Evolutionary conservation across 2,329 filamentous ascomycete species (phyloP).

Genomic region (Zelopaecilomyces penicillatus): DNA sequence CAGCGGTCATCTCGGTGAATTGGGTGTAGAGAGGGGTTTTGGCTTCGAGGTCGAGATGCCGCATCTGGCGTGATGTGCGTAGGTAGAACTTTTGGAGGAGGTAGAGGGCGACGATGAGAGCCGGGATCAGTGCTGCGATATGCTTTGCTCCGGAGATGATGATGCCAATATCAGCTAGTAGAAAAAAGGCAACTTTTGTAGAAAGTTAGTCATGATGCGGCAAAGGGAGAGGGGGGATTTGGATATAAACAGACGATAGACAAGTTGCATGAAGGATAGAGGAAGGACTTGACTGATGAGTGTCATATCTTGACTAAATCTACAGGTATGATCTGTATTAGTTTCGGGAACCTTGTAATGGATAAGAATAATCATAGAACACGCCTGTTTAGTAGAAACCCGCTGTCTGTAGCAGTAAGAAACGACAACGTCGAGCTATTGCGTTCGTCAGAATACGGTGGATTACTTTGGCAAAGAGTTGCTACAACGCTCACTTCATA

Average conservation of each 20-base stretch:
- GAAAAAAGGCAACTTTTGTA: background rate
- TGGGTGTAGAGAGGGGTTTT: conserved; percentile 36
- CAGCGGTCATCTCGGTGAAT: conserved; percentile 27
- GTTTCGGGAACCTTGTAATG: background rate
- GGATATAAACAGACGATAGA: background rate
- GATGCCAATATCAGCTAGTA: conserved; percentile 2
- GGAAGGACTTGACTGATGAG: background rate
- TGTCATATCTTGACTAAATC: conserved; percentile 4
- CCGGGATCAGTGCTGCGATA: conserved; percentile 31
- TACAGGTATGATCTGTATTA: background rate
- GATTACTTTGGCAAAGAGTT: background rate
- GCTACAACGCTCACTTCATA: background rate
- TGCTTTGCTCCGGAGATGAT: conserved; percentile 6
- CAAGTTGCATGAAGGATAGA: background rate
- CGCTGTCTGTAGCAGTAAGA: background rate
- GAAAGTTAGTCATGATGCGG: background rate
- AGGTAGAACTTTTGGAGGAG: conserved; percentile 24
- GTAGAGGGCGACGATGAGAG: conserved; percentile 14
- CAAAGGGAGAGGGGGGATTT: background rate
- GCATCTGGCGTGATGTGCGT: conserved; percentile 46
- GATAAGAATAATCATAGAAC: background rate
- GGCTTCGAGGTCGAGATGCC: conserved; percentile 45
- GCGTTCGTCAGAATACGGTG: background rate
- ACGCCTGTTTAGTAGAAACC: background rate
- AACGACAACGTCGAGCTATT: background rate